phyloP scores from a whole-genome alignment of 2,329 filamentous ascomycete species.

The Sarocladiaceae sp. region DNA sequence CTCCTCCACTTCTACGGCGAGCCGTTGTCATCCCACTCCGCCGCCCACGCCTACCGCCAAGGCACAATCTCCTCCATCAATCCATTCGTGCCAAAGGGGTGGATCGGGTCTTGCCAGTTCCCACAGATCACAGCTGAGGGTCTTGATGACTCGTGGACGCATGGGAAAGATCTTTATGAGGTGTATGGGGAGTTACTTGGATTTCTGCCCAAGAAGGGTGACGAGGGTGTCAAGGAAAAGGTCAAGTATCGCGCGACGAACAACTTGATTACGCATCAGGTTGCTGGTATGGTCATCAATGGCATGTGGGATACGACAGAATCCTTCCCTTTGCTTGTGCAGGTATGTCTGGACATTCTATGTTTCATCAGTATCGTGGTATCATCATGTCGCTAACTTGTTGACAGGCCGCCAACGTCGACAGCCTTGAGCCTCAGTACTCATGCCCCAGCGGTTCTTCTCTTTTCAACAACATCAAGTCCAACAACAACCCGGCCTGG shows the following conservation, averaged over 20 bases:
- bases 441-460: conserved; percentile 49
- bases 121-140: conserved; percentile 73
- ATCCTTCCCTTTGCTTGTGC: conserved; percentile 42
- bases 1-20: conserved; percentile 67
- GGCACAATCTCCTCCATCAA: conserved; percentile 59
- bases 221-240: conserved; percentile 33
- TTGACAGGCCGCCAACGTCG: conserved; percentile 47
- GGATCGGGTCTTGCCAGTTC: conserved; percentile 72
- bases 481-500: conserved; percentile 49
- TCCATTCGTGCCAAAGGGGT: conserved; percentile 62
- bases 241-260: conserved; percentile 71
- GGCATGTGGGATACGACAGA: conserved; percentile 58
- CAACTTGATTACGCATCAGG: conserved; percentile 78
- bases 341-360: no score
- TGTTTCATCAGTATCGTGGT: no score
- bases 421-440: conserved; percentile 73
- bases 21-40: conserved; percentile 43
- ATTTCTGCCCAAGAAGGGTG: conserved; percentile 56
- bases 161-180: conserved; percentile 71
- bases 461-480: conserved; percentile 41
- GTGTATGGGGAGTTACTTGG: conserved; percentile 68
- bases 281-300: conserved; percentile 68
- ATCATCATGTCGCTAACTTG: conserved; percentile 2
- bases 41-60: conserved; percentile 61
- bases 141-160: conserved; percentile 69